Base-by-base conservation (phyloP, 1,139 yeast species). In the Petasospora fabianii region DNA sequence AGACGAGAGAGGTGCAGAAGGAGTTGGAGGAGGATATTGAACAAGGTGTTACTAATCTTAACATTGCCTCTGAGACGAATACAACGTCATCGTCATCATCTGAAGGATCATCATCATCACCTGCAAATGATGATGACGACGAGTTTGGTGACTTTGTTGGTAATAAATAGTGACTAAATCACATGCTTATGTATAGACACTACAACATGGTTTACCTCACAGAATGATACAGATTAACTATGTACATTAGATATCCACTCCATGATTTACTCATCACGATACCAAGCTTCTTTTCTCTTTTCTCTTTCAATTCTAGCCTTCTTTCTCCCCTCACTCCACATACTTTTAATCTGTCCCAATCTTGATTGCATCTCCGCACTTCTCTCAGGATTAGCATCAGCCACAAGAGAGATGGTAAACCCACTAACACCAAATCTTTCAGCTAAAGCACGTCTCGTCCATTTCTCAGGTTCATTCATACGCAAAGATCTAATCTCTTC, bases 371-470 rank as follows among this genome's bases (percentile, higher is more conserved):
- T 75, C 44, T 71, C 73, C 18, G 45, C 46, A 21, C 54, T 50
- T 44, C 73, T 62, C 35, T 62, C 66, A 11, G 55, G 51, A 26
- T 69, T 57, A 3, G 74, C 67, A 39, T 61, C 56, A 3, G 83
- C 69, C 2, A 76, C 73, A 27, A 80, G 55, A 12, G 77, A 71
- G 35, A 81, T 68, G 44, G 80, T 77, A 42, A 69, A 61, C 38
- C 72, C 72, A 6, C 80, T 68, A 32, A 80, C 77, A 16, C 65
- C 65, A 56, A 75, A 90, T 60, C 81, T 72, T 45, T 71, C 68
- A 22, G 88, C 87, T 44, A 90, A 69, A 21, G 73, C 76, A 43
- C 75, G 72, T 50, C 88, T 73, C 14, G 92, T 78, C 80, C 87
- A 79, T 41, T 61, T 64, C 26, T 60, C 65, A 0, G 92, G 92